These are phyloP conservation scores for Furcasterigmium furcatum DNA, from an alignment of 2,329 filamentous ascomycete species.

Conservation along the genomic window DNA sequence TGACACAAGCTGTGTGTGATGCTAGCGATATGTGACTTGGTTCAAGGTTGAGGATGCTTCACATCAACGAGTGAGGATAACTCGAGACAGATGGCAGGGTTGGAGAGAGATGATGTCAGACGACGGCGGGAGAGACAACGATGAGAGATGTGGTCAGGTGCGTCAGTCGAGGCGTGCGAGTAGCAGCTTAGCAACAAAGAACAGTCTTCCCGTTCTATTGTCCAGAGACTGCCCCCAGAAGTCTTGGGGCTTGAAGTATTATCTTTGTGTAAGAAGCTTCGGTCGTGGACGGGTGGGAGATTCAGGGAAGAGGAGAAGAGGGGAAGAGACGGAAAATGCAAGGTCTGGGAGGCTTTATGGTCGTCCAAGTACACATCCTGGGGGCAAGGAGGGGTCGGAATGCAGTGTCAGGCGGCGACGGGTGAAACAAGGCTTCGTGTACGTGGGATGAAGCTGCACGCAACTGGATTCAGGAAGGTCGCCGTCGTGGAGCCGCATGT, in stretches of 20 bases:
- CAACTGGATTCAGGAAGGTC: constrained; percentile 2
- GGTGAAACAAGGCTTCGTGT: constrained; percentile 6
- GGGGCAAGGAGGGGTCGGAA: constrained; percentile 3
- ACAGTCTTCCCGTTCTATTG: constrained; percentile 10
- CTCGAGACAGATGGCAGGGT: neutral
- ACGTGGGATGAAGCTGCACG: constrained; percentile 8
- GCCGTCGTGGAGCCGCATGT: constrained; percentile 2
- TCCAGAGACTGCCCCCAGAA: constrained; percentile 14
- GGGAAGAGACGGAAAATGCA: neutral
- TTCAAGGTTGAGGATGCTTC: constrained; percentile 2
- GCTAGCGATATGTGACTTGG: neutral
- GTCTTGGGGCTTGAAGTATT: constrained; percentile 8
- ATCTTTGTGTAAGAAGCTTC: constrained; percentile 6
- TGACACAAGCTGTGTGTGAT: constrained; percentile 9
- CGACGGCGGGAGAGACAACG: neutral
- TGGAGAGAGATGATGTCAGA: neutral
- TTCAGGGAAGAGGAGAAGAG: constrained; percentile 8
- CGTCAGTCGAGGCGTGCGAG: constrained; percentile 4
- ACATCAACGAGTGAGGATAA: neutral
- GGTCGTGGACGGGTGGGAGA: neutral
- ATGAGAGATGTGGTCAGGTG: constrained; percentile 4
- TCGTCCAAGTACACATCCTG: no score
- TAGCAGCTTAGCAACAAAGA: constrained; percentile 14
- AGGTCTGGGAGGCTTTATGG: no score
- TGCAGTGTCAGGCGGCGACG: constrained; percentile 2